phyloP scores from a whole-genome alignment of 2,329 filamentous ascomycete genomes.

The Fusarium verticillioides region DNA sequence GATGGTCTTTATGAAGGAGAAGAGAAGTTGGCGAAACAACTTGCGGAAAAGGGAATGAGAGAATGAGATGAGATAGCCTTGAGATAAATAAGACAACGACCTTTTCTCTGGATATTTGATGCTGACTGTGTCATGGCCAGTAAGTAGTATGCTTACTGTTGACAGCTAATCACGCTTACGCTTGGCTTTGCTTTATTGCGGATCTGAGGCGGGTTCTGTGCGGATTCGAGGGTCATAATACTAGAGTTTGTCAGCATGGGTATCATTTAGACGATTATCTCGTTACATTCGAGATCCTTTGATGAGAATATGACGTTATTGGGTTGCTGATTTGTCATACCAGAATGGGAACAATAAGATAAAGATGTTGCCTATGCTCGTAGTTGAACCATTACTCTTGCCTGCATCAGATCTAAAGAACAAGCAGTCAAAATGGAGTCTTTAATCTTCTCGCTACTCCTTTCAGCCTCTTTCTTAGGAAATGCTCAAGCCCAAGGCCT shows the following conservation, averaged over 20 bases:
- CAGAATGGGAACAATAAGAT: background rate
- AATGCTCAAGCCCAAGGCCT: background rate
- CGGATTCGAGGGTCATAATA: background rate
- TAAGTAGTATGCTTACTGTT: background rate
- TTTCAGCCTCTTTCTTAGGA: rapidly evolving
- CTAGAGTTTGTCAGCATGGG: background rate
- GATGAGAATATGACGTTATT: background rate
- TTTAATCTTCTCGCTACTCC: rapidly evolving
- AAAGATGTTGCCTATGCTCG: background rate
- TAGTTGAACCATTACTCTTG: too few relatives aligned
- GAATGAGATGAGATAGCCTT: background rate
- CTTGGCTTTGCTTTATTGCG: background rate
- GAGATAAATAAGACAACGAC: rapidly evolving
- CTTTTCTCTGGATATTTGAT: rapidly evolving
- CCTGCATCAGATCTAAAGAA: too few relatives aligned
- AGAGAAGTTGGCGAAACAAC: background rate
- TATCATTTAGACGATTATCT: rapidly evolving
- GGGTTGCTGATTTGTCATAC: background rate
- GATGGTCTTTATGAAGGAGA: background rate
- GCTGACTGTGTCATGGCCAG: too few relatives aligned
- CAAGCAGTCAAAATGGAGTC: background rate
- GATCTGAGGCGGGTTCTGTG: background rate
- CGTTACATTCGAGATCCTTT: background rate
- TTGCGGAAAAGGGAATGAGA: background rate
- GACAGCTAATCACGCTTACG: background rate